These are phyloP conservation scores for Heliamphora pulchella DNA, from an alignment of 179 eudicot species.

Conservation along the genomic window DNA sequence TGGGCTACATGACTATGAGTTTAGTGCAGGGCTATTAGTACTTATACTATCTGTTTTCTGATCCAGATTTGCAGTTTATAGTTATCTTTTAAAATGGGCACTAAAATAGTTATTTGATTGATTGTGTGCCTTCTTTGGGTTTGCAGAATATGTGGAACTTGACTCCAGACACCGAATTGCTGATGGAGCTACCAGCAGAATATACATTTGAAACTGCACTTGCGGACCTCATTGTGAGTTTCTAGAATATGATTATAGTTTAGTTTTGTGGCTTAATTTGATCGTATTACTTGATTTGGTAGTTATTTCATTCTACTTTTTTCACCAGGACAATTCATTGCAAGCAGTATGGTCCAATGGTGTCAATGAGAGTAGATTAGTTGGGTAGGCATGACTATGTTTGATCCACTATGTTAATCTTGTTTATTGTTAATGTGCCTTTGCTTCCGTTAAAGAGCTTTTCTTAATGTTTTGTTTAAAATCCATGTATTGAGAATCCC, in stretches of 20 bases:
- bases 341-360: constrained; percentile 70
- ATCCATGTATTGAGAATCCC: not conserved
- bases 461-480: not conserved
- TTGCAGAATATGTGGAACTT: constrained; percentile 78
- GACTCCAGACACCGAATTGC: constrained; percentile 64
- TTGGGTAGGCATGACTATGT: constrained; percentile 34
- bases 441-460: not conserved
- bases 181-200: constrained; percentile 62
- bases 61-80: not conserved
- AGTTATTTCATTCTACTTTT: constrained; percentile 5
- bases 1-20: not conserved
- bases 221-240: constrained; percentile 69
- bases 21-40: not conserved
- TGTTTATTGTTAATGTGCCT: not conserved
- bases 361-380: constrained; percentile 31
- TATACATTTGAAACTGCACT: constrained; percentile 70
- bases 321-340: constrained; percentile 63
- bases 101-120: not conserved
- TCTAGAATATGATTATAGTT: not conserved
- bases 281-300: not conserved
- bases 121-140: constrained; percentile 3
- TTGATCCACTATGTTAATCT: not conserved
- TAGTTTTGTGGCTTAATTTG: not conserved
- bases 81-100: too few relatives aligned
- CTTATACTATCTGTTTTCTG: not conserved